phyloP scores from a whole-genome alignment of 305 asterid genomes.

The Coffea humblotiana region DNA sequence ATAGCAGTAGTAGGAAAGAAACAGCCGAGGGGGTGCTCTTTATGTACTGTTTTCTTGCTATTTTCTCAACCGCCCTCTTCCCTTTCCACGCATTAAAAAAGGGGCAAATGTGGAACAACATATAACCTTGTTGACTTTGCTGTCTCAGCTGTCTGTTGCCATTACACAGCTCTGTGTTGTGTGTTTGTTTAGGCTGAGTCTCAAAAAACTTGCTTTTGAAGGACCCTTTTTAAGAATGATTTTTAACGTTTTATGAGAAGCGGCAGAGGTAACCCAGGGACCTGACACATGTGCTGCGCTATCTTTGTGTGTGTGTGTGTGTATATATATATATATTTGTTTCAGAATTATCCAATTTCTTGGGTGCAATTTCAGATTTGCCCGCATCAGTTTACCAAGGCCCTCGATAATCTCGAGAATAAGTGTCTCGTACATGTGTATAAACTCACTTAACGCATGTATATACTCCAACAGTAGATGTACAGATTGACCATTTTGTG shows the following conservation, averaged over 20 bases:
- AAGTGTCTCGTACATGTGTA: too few species aligned
- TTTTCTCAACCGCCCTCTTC: constrained; percentile 16
- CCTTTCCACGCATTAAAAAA: constrained; percentile 12
- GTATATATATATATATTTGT: too few species aligned
- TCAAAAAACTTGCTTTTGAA: neutral
- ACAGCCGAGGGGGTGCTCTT: constrained; percentile 13
- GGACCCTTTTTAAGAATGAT: neutral
- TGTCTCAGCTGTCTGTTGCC: neutral
- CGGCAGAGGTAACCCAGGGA: neutral
- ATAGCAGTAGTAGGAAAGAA: neutral
- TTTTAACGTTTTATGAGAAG: neutral
- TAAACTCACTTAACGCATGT: neutral
- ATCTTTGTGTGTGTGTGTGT: too few species aligned
- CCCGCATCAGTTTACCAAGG: too few species aligned
- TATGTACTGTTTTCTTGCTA: constrained; percentile 1
- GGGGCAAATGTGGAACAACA: constrained; percentile 35
- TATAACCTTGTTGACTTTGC: constrained; percentile 20
- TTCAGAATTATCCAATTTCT: neutral
- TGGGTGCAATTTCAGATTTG: neutral
- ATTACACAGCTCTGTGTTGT: neutral
- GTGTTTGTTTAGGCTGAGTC: neutral
- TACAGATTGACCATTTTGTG: neutral
- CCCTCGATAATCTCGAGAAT: too few species aligned
- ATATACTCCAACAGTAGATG: neutral
- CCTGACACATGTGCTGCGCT: neutral